phyloP scores from a whole-genome alignment of 176 grass and related monocot species.

The Avena insularis region DNA sequence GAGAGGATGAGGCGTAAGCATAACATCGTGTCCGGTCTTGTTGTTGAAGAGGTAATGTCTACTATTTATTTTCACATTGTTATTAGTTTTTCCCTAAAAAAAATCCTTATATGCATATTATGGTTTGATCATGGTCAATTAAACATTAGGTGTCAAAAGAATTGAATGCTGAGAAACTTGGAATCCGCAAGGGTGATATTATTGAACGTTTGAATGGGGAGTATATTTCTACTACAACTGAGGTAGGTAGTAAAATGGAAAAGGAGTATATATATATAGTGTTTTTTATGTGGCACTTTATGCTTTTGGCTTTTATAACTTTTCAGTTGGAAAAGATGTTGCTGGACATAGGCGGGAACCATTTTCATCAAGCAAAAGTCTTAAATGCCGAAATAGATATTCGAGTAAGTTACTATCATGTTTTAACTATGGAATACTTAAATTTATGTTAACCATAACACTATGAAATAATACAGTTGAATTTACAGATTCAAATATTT shows the following conservation, averaged over 20 bases:
- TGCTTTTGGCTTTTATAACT: neutral
- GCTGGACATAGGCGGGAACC: neutral
- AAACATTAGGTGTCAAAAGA: neutral
- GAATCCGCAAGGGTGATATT: neutral
- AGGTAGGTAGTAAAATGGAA: neutral
- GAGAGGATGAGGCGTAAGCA: slow-evolving; percentile 11
- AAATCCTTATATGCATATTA: neutral
- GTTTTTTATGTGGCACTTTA: neutral
- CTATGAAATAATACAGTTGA: neutral
- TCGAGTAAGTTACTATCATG: neutral
- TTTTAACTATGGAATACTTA: neutral
- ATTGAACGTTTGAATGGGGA: slow-evolving; percentile 22
- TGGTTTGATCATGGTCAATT: neutral
- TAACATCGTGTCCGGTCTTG: neutral
- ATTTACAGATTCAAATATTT: slow-evolving; percentile 19
- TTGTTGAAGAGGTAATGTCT: slow-evolving; percentile 14
- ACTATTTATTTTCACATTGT: neutral
- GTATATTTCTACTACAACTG: neutral
- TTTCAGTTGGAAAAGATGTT: slow-evolving; percentile 19
- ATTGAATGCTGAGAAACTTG: slow-evolving; percentile 32
- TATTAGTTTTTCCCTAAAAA: neutral
- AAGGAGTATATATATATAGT: neutral
- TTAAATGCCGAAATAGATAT: neutral
- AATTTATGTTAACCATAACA: neutral
- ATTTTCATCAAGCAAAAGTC: neutral